Percentiles rank a stretch among this genome's conserved stretches.
Conservation (phyloP, 2,329 filamentous ascomycete genomes). For the Mollisia scopiformis region DNA sequence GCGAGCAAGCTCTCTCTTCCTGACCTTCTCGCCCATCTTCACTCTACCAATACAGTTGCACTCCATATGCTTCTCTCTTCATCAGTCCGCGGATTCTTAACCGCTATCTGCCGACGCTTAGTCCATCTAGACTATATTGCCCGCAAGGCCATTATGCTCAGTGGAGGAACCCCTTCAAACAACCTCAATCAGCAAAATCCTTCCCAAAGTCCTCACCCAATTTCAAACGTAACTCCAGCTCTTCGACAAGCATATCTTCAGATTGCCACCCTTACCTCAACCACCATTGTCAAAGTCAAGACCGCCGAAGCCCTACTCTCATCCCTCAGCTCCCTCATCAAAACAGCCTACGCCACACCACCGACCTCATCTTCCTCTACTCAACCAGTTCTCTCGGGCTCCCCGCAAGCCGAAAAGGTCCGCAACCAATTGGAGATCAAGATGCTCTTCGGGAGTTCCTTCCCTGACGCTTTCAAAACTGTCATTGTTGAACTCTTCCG, state of each 20-base stretch:
- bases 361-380: conserved; percentile 23
- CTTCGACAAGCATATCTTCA: conserved; percentile 34
- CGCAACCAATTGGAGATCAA: conserved; percentile 36
- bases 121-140: conserved; percentile 53
- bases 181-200: conserved; percentile 15
- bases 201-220: conserved; percentile 9
- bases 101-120: conserved; percentile 68
- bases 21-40: conserved; percentile 55
- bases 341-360: conserved; percentile 30
- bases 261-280: conserved; percentile 34
- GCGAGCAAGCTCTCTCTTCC: conserved; percentile 46
- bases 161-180: neutral
- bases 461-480: conserved; percentile 35
- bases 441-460: conserved; percentile 35
- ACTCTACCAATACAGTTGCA: conserved; percentile 57
- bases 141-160: conserved; percentile 31
- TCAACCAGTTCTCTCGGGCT: neutral
- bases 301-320: conserved; percentile 36
- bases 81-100: conserved; percentile 72
- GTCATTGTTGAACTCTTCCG: conserved; percentile 36
- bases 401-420: conserved; percentile 20
- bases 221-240: conserved; percentile 23
- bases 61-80: conserved; percentile 72
- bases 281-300: conserved; percentile 32
- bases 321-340: conserved; percentile 30